Evolutionary conservation across 2,329 filamentous ascomycete genomes (phyloP).

Genomic region (Coleophoma cylindrospora): DNA sequence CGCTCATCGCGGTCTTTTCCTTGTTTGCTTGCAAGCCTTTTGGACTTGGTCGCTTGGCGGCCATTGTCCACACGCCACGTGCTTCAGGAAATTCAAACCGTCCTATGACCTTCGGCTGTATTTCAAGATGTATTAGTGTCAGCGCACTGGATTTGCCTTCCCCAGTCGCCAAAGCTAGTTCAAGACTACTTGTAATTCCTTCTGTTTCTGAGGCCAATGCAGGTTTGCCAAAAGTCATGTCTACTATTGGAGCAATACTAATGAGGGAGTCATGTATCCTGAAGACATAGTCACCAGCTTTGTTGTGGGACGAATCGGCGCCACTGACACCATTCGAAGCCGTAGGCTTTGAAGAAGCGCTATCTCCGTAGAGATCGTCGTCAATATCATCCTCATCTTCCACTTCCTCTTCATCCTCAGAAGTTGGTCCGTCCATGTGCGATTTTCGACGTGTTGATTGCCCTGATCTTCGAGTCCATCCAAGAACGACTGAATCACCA

Average conservation of each 20-base stretch:
- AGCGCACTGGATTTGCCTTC: slow-evolving; percentile 63
- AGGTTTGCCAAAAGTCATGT: slow-evolving; percentile 64
- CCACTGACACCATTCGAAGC: slow-evolving; percentile 31
- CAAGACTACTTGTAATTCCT: slow-evolving; percentile 51
- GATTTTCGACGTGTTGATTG: slow-evolving; percentile 59
- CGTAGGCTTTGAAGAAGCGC: slow-evolving; percentile 32
- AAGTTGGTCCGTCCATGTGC: slow-evolving; percentile 39
- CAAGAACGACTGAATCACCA: slow-evolving; percentile 74
- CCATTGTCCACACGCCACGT: slow-evolving; percentile 76
- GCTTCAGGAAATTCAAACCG: slow-evolving; percentile 69
- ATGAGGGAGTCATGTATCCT: slow-evolving; percentile 70
- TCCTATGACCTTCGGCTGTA: slow-evolving; percentile 68
- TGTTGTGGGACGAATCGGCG: slow-evolving; percentile 30
- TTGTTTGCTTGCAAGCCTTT: slow-evolving; percentile 46
- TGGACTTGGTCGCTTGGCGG: slow-evolving; percentile 60
- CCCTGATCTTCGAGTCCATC: slow-evolving; percentile 66
- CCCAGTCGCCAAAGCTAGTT: slow-evolving; percentile 57
- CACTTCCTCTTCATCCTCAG: slow-evolving; percentile 27
- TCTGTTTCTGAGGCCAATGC: slow-evolving; percentile 34
- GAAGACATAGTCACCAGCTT: slow-evolving; percentile 65
- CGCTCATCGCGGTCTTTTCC: slow-evolving; percentile 40
- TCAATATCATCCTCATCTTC: slow-evolving; percentile 48
- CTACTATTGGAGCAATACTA: slow-evolving; percentile 75
- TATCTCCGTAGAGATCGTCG: slow-evolving; percentile 60
- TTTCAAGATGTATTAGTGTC: slow-evolving; percentile 70